Conservation (phyloP, 2,329 filamentous ascomycete species). For the Diaporthe eres region DNA sequence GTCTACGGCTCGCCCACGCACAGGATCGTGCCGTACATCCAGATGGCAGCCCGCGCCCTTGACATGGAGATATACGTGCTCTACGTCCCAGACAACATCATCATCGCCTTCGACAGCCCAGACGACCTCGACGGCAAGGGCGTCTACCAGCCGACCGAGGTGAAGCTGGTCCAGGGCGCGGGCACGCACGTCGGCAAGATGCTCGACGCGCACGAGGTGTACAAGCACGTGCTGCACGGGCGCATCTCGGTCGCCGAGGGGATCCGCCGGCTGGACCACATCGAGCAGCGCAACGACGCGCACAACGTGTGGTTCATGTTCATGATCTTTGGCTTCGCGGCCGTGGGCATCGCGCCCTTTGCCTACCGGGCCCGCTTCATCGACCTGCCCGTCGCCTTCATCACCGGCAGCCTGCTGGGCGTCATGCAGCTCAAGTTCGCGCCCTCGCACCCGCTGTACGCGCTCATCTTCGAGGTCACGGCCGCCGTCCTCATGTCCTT, state of each 20-base stretch:
- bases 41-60: conserved; percentile 22
- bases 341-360: conserved; percentile 17
- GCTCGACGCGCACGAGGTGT: conserved; percentile 24
- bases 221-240: conserved; percentile 20
- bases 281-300: conserved; percentile 13
- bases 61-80: conserved; percentile 19
- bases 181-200: conserved; percentile 27
- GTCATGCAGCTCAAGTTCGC: conserved; percentile 24
- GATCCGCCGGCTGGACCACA: conserved; percentile 1
- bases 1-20: conserved; percentile 23
- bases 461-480: conserved; percentile 23
- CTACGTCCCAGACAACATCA: conserved; percentile 27
- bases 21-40: conserved; percentile 15
- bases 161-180: conserved; percentile 12
- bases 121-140: neutral
- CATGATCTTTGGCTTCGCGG: conserved; percentile 27
- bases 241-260: conserved; percentile 6
- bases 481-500: conserved; percentile 16
- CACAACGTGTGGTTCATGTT: conserved; percentile 31
- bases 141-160: neutral
- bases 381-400: conserved; percentile 27
- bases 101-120: conserved; percentile 18
- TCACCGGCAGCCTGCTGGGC: conserved; percentile 18
- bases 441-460: conserved; percentile 19
- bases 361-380: conserved; percentile 18